These are phyloP conservation scores for Nothopassalora personata DNA, from an alignment of 2,329 filamentous ascomycete genomes.

Conservation along the genomic window DNA sequence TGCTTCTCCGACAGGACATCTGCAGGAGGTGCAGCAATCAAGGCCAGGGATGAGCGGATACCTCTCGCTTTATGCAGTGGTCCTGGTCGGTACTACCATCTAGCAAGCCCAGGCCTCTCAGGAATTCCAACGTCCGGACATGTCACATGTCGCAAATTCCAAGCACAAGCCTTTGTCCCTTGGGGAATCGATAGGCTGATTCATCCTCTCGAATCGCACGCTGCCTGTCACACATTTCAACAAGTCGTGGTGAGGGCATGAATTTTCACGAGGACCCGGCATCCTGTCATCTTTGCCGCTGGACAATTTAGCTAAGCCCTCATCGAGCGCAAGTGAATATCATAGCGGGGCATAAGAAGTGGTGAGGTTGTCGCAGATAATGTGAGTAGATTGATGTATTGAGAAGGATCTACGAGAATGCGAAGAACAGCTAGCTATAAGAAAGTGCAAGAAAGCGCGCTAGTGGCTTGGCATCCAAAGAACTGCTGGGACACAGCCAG, in stretches of 20 bases:
- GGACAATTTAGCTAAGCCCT: not conserved
- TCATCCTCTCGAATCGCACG: not conserved
- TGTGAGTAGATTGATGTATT: no score
- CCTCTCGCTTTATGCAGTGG: slow-evolving; percentile 3
- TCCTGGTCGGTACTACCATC: not conserved
- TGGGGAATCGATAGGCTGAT: not conserved
- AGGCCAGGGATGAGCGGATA: slow-evolving; percentile 2
- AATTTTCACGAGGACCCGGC: not conserved
- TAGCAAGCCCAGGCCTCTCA: not conserved
- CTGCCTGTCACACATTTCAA: not conserved
- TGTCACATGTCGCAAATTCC: not conserved
- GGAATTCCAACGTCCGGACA: not conserved
- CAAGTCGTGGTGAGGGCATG: not conserved
- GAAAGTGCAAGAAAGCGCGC: no score
- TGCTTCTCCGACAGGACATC: slow-evolving; percentile 5
- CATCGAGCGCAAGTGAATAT: not conserved
- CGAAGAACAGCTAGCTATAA: no score
- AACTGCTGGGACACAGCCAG: no score
- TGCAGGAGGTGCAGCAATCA: slow-evolving; percentile 2
- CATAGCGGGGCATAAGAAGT: not conserved
- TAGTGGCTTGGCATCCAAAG: no score
- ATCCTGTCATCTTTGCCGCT: not conserved
- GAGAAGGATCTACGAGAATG: no score
- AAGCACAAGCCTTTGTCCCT: not conserved
- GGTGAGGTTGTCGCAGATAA: not conserved